phyloP scores from a whole-genome alignment of 208 protist genomes.

The Leishmania aethiopica region DNA sequence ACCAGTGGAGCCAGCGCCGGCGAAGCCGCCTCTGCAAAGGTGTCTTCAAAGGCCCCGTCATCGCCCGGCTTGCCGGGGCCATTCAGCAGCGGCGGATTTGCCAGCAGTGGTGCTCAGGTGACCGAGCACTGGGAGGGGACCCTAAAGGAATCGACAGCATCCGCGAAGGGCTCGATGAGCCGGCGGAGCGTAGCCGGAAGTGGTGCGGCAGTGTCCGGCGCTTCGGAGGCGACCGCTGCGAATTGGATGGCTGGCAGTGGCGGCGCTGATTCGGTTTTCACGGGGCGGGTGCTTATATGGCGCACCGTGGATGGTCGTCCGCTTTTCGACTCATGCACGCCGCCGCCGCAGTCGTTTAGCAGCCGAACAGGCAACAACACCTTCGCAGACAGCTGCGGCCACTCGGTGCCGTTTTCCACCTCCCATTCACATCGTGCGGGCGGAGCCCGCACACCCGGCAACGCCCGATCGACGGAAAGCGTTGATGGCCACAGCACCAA shows the following conservation, averaged over 20 bases:
- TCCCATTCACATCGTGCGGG: neutral
- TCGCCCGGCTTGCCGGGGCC: neutral
- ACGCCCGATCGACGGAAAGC: neutral
- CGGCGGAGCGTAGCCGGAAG: neutral
- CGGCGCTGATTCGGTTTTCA: slow-evolving; percentile 29
- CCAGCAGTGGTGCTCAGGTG: neutral
- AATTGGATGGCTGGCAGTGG: neutral
- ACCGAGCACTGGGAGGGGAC: neutral
- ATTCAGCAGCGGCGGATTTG: neutral
- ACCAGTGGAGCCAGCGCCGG: neutral
- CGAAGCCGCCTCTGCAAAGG: neutral
- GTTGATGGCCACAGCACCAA: neutral
- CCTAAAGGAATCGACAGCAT: neutral
- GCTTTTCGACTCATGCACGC: slow-evolving; percentile 26
- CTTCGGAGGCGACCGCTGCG: neutral
- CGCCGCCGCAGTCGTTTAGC: neutral
- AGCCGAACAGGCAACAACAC: neutral
- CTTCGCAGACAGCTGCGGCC: neutral
- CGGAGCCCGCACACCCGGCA: neutral
- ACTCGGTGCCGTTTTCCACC: neutral
- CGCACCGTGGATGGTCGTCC: slow-evolving; percentile 35
- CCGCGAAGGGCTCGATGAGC: neutral
- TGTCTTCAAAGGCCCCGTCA: neutral
- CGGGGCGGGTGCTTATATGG: slow-evolving; percentile 38
- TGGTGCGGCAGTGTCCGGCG: neutral